phyloP scores from a whole-genome alignment of 371 early-diverging fungal genomes.

The Mucor sp. region DNA sequence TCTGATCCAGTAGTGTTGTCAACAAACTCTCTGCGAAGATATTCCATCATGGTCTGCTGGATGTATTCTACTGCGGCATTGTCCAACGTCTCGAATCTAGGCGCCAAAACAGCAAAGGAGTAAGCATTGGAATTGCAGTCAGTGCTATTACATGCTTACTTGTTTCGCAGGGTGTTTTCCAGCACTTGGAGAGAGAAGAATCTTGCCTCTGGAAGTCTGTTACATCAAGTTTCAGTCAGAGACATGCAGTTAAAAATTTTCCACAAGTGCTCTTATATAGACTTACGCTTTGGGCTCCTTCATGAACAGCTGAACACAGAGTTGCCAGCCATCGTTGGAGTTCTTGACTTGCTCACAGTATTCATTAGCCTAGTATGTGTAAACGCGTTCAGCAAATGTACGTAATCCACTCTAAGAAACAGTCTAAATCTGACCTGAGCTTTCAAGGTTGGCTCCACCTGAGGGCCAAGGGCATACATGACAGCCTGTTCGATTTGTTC shows the following conservation, averaged over 20 bases:
- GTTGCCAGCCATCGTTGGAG: slow-evolving; percentile 85
- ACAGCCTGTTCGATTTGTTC: slow-evolving; percentile 88
- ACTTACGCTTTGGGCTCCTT: slow-evolving; percentile 74
- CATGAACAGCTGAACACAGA: slow-evolving; percentile 80
- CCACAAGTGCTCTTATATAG: neutral
- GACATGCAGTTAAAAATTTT: neutral
- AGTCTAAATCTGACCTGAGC: slow-evolving; percentile 61
- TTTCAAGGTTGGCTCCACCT: slow-evolving; percentile 69
- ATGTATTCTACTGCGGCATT: slow-evolving; percentile 58
- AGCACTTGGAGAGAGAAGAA: slow-evolving; percentile 86
- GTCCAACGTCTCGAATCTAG: slow-evolving; percentile 59
- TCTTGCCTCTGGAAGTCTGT: slow-evolving; percentile 78
- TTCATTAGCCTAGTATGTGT: slow-evolving; percentile 70
- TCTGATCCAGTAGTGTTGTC: slow-evolving; percentile 54
- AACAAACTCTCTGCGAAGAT: slow-evolving; percentile 66
- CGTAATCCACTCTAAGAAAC: neutral
- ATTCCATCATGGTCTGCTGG: slow-evolving; percentile 74
- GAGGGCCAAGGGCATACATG: slow-evolving; percentile 77
- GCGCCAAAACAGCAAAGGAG: neutral
- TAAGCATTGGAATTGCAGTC: no score
- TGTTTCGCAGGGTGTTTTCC: slow-evolving; percentile 72
- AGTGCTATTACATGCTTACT: slow-evolving; percentile 34
- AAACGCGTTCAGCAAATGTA: neutral
- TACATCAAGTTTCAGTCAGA: neutral
- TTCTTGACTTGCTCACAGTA: slow-evolving; percentile 84